Percentiles rank a stretch among this genome's conserved stretches.
These are phyloP conservation scores for Leccinum solheimii DNA, from an alignment of 1,284 basidiomycete genomes.

Conservation along the genomic window DNA sequence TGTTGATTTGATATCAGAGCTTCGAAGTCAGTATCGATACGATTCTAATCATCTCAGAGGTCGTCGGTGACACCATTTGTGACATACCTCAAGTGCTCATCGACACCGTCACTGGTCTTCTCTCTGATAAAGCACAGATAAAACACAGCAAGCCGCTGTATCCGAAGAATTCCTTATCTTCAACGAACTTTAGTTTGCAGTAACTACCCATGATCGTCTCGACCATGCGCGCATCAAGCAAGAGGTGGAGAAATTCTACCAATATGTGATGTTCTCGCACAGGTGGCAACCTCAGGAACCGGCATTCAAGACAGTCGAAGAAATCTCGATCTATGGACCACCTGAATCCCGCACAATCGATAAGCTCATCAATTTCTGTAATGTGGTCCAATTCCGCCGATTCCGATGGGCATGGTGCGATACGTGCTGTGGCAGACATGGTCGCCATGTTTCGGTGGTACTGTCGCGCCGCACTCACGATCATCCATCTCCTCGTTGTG, in stretches of 20 bases:
- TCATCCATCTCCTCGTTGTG: constrained; percentile 3
- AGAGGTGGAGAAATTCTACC: constrained; percentile 4
- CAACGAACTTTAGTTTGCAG: background rate
- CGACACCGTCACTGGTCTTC: background rate
- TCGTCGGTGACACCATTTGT: background rate
- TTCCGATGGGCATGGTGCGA: constrained; percentile 16
- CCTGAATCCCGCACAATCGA: background rate
- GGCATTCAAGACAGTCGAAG: background rate
- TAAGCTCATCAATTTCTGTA: constrained; percentile 9
- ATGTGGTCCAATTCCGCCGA: background rate
- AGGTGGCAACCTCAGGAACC: constrained; percentile 14
- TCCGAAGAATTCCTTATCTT: background rate
- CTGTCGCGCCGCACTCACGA: constrained; percentile 5
- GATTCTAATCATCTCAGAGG: background rate
- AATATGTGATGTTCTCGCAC: constrained; percentile 21
- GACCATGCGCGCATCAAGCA: constrained; percentile 1
- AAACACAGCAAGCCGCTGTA: background rate
- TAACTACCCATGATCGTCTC: background rate
- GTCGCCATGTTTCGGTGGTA: constrained; percentile 19
- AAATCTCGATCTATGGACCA: constrained; percentile 4
- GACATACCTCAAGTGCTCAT: constrained; percentile 6
- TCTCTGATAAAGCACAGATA: background rate
- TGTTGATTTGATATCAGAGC: background rate
- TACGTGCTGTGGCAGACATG: background rate
- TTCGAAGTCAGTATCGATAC: background rate